These are phyloP conservation scores for Neurospora sp. DNA, from an alignment of 495 filamentous ascomycete genomes.

Conservation along the genomic window DNA sequence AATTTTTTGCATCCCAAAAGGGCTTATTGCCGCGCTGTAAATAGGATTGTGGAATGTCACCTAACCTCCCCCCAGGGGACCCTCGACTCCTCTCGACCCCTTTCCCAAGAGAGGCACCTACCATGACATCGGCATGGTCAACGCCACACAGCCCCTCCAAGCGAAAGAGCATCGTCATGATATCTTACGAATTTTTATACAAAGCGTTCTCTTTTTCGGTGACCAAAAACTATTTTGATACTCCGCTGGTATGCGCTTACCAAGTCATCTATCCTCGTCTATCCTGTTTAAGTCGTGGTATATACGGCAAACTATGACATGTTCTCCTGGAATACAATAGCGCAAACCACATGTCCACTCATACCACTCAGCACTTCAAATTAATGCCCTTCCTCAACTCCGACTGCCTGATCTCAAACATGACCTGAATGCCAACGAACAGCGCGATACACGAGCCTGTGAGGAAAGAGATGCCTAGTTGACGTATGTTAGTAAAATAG, in stretches of 20 bases:
- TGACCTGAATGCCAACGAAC: constrained; percentile 83
- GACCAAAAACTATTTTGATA: neutral
- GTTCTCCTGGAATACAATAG: neutral
- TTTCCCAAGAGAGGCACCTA: neutral
- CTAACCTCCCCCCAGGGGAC: neutral
- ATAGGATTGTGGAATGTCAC: neutral
- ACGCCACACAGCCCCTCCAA: neutral
- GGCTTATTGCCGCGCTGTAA: neutral
- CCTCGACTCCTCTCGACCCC: neutral
- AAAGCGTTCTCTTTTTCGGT: neutral
- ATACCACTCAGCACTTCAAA: constrained; percentile 59
- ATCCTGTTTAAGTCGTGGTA: neutral
- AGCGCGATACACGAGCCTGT: constrained; percentile 55
- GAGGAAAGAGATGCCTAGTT: constrained; percentile 60
- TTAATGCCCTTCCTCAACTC: constrained; percentile 74
- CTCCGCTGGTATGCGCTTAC: neutral
- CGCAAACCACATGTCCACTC: neutral
- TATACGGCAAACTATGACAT: neutral
- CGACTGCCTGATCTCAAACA: constrained; percentile 88
- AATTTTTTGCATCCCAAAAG: neutral
- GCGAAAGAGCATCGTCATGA: neutral
- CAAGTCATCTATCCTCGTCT: neutral
- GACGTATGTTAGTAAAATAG: constrained; percentile 7
- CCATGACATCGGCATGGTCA: neutral
- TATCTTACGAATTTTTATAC: neutral